Base-by-base conservation (phyloP, 768 basidiomycete species). In the Macrolepiota fuliginosa region DNA sequence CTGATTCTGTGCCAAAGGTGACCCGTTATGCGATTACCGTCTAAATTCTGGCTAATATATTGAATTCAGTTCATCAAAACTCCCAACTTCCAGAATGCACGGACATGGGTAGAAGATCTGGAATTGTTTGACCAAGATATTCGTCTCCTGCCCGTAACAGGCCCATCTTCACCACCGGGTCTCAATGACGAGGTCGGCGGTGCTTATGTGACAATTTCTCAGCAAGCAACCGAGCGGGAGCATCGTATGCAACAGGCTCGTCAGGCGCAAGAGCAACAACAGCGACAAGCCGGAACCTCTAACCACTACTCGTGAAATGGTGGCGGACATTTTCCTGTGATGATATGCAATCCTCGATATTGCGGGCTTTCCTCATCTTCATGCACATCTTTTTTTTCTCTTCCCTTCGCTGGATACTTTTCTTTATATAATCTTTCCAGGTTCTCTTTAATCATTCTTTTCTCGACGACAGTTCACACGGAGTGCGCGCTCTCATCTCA, bases 1-100 rank as follows among this genome's bases (percentile, higher is more conserved):
- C 96, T 59, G 97, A 99, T 74, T 98, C 96, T 6, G 90, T 99
- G n/a, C 97, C 97, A 13, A 96, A 96, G 83, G 92, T 92, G 68
- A 29, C 79, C 68, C 57, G 24, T 45, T 27, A 27, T 17, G 4
- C 50, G 42, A 50, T 42, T 39, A n/a, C 57, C 25, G 3, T 11
- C 19, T 3, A n/a, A 53, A 46, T 56, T 46, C 25, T 40, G 6
- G 19, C 39, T 60, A 42, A 60, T 62, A 62, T 64, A 64, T 63
- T 7, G 15, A 62, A 17, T 62, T 57, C 22, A 94, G 93, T 94
- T 94, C 77, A 91, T 93, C 77, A 94, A 94, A 74, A 92, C 91
- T 1, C 83, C 89, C 29, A 86, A 85, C 67, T 94, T 94, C 78
- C 74, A 89, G 47, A 89, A 89, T 12, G 84, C 92, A 67, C 84